These are phyloP conservation scores for baker's yeast (Saccharomyces cerevisiae) DNA, from an alignment of 805 yeast species.

Conservation along the genomic window DNA sequence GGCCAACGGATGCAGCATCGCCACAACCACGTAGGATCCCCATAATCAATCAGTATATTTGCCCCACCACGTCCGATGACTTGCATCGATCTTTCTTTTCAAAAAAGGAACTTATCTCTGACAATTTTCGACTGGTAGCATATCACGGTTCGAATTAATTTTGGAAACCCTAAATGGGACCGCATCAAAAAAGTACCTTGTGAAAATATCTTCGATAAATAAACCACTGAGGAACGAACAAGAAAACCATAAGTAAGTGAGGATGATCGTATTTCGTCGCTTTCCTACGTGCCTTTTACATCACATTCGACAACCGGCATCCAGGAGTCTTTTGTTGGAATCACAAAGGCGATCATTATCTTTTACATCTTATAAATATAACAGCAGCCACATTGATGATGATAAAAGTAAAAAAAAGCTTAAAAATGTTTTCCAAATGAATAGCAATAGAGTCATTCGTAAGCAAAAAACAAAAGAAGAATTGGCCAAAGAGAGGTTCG, in stretches of 20 bases:
- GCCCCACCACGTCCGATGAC: constrained; percentile 24
- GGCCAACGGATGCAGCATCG: constrained; percentile 21
- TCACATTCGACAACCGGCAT: background rate
- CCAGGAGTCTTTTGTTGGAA: background rate
- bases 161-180: background rate
- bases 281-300: background rate
- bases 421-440: background rate
- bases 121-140: background rate
- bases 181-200: background rate
- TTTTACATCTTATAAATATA: background rate
- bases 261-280: background rate
- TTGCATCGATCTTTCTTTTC: constrained; percentile 6
- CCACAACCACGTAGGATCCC: constrained; percentile 11
- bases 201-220: background rate
- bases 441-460: constrained; percentile 7
- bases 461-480: constrained; percentile 29
- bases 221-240: background rate
- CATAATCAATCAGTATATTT: constrained; percentile 17
- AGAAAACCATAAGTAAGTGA: background rate
- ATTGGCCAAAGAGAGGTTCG: constrained; percentile 27
- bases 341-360: background rate
- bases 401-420: background rate
- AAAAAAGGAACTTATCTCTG: background rate
- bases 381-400: background rate
- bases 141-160: background rate